phyloP scores from a whole-genome alignment of 371 early-diverging fungal genomes.

The Mortierella sp. region DNA sequence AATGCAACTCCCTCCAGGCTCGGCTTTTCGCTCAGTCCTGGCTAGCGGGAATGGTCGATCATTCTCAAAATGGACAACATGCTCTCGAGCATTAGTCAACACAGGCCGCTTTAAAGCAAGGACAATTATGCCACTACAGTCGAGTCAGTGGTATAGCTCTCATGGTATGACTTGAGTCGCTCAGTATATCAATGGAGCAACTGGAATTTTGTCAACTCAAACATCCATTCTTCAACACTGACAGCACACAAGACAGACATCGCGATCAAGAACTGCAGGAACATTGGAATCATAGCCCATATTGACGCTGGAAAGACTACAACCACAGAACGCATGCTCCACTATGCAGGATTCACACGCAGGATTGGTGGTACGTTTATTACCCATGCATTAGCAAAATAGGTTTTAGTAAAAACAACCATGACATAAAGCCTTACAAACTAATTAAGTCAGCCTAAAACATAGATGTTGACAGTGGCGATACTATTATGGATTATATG shows the following conservation, averaged over 20 bases:
- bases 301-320: constrained; percentile 99
- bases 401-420: neutral
- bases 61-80: constrained; percentile 4
- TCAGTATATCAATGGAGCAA: neutral
- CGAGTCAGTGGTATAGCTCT: constrained; percentile 46
- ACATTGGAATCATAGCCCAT: constrained; percentile 97
- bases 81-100: neutral
- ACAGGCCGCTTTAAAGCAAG: neutral
- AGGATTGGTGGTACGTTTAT: constrained; percentile 77
- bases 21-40: constrained; percentile 10
- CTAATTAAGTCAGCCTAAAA: constrained; percentile 9
- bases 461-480: constrained; percentile 89
- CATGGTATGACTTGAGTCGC: constrained; percentile 26
- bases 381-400: neutral
- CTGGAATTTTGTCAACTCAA: neutral
- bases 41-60: neutral
- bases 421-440: constrained; percentile 28
- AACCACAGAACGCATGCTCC: constrained; percentile 97
- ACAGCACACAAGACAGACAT: constrained; percentile 60
- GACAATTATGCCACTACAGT: constrained; percentile 21
- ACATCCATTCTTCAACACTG: neutral
- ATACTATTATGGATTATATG: constrained; percentile 95
- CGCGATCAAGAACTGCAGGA: constrained; percentile 79
- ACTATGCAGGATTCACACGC: constrained; percentile 92
- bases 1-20: constrained; percentile 16